phyloP scores from a whole-genome alignment of 176 grass and related monocot species.

The Saccharum officinarum region DNA sequence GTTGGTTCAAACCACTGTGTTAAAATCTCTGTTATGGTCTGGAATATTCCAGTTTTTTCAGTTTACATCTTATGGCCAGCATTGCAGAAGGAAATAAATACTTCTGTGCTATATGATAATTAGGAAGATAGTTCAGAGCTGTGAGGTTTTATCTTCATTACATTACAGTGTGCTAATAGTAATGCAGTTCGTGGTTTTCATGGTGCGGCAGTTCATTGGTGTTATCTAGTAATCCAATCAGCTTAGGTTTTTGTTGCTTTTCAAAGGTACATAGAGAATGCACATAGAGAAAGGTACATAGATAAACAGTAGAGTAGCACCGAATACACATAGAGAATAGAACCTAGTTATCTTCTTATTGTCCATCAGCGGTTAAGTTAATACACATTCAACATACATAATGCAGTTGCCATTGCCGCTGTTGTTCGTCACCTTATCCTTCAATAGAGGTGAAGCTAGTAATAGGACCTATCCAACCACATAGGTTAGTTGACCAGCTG shows the following conservation, averaged over 20 bases:
- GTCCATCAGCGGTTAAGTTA: neutral
- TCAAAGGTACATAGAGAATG: neutral
- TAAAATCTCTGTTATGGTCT: neutral
- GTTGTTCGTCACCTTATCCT: neutral
- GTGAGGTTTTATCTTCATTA: slow-evolving; percentile 9
- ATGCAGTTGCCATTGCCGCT: neutral
- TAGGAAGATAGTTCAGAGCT: neutral
- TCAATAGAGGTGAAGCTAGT: neutral
- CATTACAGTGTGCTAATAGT: neutral
- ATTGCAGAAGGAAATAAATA: neutral
- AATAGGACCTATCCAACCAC: neutral
- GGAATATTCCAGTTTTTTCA: neutral
- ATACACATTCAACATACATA: neutral
- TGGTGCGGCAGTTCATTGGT: neutral
- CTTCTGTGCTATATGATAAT: neutral
- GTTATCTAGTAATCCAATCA: neutral
- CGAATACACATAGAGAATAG: neutral
- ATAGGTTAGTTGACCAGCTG: neutral
- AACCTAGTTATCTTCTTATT: neutral
- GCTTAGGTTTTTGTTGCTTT: neutral
- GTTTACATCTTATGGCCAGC: neutral
- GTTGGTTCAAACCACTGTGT: neutral
- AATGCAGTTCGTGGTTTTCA: neutral
- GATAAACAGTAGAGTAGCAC: too few relatives aligned
- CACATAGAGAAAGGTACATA: neutral